Base-by-base conservation (phyloP, 306 rosid genomes). In the Erythrophleum fordii region DNA sequence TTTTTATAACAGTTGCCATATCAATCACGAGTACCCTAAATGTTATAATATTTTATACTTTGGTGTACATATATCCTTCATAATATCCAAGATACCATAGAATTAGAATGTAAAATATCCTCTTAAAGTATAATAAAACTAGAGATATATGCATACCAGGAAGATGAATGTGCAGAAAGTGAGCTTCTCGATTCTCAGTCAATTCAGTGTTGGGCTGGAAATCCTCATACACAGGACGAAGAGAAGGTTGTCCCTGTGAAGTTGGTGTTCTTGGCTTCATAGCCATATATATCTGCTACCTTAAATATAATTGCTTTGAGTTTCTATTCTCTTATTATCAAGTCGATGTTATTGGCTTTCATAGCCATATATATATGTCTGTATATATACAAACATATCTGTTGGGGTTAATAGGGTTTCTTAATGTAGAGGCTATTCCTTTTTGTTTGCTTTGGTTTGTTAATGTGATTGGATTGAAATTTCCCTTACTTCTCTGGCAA, bases 181-280 rank as follows among this genome's bases (percentile, higher is more conserved):
- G 81, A 79, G 81, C 86, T 26, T 73, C 85, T 0, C 52, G 64
- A 41, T 64, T 84, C 82, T 92, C 91, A 56, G 65, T 76, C 17
- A 17, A 46, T 23, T 92, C 91, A 23, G 64, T 80, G 6, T 14
- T 55, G 0, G 92, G 94, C 79, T 74, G 76, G 64, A 88, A 72
- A 46, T 79, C 85, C 10, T 84, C 90, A 17, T 82, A 84, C 20
- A 65, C 69, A 8, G 78, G 85, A 73, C 83, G 88, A 44, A 41
- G 1, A 1, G 80, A 59, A 70, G 46, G 72, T 14, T 65, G 34
- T n/a, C 86, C 77, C 37, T 83, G 82, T 31, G 49, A 41, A 44
- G 72, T 35, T 6, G 78, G 55, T 7, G 59, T 4, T 76, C 86
- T 80, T 55, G 69, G 82, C 42, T 80, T 82, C 82, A 25, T 80